Percentiles rank a stretch among this genome's conserved stretches.
Evolutionary conservation across 2,329 filamentous ascomycete species (phyloP).

Genomic region (Sporothrix curviconia): DNA sequence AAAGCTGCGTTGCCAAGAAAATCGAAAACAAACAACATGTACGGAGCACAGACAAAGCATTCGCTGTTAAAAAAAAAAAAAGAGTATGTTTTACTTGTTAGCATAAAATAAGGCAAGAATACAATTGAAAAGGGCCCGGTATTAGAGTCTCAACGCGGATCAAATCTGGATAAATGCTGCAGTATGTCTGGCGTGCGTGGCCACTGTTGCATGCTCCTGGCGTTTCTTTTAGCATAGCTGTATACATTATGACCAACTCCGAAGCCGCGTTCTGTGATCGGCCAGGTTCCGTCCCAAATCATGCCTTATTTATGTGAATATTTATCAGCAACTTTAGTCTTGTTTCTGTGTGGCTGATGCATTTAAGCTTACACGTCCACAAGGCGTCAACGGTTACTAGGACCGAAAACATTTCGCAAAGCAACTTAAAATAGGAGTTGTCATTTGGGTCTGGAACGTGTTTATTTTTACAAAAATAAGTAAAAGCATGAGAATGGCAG

Average conservation of each 20-base stretch:
- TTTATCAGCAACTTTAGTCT: background rate
- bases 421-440: background rate
- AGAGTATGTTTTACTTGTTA: too few species aligned
- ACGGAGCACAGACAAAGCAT: too few species aligned
- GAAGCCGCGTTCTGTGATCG: background rate
- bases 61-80: too few species aligned
- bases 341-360: background rate
- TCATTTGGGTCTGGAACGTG: too few species aligned
- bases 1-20: too few species aligned
- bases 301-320: background rate
- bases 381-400: background rate
- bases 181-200: background rate
- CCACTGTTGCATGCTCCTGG: background rate
- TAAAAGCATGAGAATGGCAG: background rate
- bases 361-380: background rate
- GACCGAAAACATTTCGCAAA: background rate
- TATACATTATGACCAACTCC: background rate
- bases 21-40: too few species aligned
- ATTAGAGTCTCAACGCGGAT: background rate
- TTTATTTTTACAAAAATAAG: background rate
- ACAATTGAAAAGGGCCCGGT: background rate
- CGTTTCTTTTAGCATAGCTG: background rate
- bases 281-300: background rate
- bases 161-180: conserved; percentile 1
- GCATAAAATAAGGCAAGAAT: background rate